Conservation (phyloP, 164 flowering plant genomes). For the Houttuynia cordata region DNA sequence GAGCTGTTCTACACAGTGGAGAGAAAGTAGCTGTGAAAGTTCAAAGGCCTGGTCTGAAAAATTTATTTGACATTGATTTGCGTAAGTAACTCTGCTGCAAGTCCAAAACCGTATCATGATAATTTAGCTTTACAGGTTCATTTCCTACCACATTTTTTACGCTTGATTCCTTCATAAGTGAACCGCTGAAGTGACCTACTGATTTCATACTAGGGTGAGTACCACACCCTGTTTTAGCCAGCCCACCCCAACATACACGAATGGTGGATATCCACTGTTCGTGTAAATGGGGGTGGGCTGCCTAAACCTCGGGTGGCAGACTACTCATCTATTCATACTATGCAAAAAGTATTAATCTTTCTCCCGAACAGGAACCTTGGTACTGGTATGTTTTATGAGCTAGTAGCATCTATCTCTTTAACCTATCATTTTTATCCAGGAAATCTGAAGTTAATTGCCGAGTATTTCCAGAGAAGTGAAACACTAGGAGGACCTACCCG, state of each 20-base stretch:
- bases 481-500: conserved; percentile 75
- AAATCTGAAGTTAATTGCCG: conserved; percentile 85
- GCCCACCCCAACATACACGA: too few species aligned
- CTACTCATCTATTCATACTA: too few species aligned
- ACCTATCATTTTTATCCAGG: conserved; percentile 5
- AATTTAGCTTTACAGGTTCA: too few species aligned
- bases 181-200: too few species aligned
- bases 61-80: conserved; percentile 91
- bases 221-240: too few species aligned
- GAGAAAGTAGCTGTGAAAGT: conserved; percentile 90
- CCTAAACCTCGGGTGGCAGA: too few species aligned
- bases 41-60: conserved; percentile 94
- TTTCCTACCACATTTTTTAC: neutral
- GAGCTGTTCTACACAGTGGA: conserved; percentile 80
- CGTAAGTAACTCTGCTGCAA: conserved; percentile 30
- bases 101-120: neutral
- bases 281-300: too few species aligned
- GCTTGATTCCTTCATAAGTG: neutral
- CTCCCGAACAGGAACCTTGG: neutral
- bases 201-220: too few species aligned
- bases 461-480: conserved; percentile 85
- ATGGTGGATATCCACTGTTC: too few species aligned
- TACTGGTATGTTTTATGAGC: neutral
- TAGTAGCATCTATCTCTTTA: neutral
- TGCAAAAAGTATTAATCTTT: neutral